Evolutionary conservation across 2,329 filamentous ascomycete genomes (phyloP).

Genomic region (Hymenotorrendiella dingleyae): DNA sequence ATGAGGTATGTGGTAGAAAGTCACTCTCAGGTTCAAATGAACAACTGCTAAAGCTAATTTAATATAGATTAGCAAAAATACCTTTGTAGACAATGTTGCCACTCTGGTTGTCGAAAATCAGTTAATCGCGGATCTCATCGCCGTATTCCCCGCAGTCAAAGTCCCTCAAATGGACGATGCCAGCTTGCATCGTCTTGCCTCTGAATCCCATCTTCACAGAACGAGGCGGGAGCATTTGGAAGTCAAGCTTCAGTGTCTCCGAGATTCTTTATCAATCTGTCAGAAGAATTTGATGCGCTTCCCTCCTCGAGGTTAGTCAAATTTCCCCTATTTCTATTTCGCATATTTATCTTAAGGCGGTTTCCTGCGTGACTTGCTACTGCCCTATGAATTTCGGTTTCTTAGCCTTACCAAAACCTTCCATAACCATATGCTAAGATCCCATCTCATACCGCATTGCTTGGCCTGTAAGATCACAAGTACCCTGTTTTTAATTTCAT

Average conservation of each 20-base stretch:
- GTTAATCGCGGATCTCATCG: not conserved
- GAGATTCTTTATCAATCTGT: not conserved
- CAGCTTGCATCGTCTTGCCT: not conserved
- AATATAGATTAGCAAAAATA: conserved; percentile 1
- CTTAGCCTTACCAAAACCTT: no score
- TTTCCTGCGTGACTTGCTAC: no score
- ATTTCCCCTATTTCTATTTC: no score
- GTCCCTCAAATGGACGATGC: not conserved
- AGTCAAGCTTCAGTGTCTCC: not conserved
- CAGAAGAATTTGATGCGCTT: not conserved
- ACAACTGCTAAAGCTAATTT: not conserved
- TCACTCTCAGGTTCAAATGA: not conserved
- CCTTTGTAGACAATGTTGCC: conserved; percentile 4
- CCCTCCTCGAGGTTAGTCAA: not conserved
- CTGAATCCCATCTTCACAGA: not conserved
- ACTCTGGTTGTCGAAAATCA: conserved; percentile 1
- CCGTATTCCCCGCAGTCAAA: not conserved
- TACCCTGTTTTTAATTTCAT: no score
- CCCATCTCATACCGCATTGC: no score
- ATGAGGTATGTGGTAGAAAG: not conserved
- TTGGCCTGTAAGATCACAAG: no score
- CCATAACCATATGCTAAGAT: no score
- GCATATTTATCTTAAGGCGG: no score
- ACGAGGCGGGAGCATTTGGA: not conserved
- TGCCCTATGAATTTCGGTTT: no score